Evolutionary conservation across 23 red algal species (phyloP), one percentile per base, ranked within the genome.

Genomic region (Gracilaria caudata): DNA sequence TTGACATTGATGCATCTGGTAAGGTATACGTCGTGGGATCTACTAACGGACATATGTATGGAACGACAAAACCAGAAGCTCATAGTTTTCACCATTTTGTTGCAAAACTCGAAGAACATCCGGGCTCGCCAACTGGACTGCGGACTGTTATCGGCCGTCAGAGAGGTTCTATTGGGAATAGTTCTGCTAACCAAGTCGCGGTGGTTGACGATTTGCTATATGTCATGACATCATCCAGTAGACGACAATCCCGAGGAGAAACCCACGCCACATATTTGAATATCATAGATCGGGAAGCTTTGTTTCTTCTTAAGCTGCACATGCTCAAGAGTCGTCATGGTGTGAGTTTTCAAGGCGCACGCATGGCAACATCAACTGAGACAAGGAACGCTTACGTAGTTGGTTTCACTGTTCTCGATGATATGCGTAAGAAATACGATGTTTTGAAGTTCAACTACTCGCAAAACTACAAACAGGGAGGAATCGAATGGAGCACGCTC

Each of bases 21-120:
- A 61, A 45, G 30, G 56, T 89, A 13, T 89, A 78, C 28, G 73
- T 28, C 24, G 61, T 66, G 19, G 87, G 87, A 36, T 57, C 34
- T 28, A 91, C 87, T 25, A 82, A 58, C 25, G 87, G 87, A 45
- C 60, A 25, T 73, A 38, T 91, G 21, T 91, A 80, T 74, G 78
- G 87, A 45, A 73, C 76, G 20, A 5, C 37, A 32, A 56, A 51
- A 37, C 76, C 87, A 2, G 59, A 49, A 6, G 60, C 58, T 9
- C 16, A 39, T 1, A 81, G 21, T 34, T 63, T 75, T 14, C 87
- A 91, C 33, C 41, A 73, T 33, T 91, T 91, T 58, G 33, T 81
- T 3, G 77, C 87, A 58, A 59, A 53, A 19, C 46, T 91, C 75
- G 75, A 81, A 51, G 78, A 81, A 91, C 16, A n/a, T 26, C 34